Evolutionary conservation across 371 early-diverging fungal genomes (phyloP), one percentile per base, ranked within the genome.

Genomic region (Mortierella sp.): DNA sequence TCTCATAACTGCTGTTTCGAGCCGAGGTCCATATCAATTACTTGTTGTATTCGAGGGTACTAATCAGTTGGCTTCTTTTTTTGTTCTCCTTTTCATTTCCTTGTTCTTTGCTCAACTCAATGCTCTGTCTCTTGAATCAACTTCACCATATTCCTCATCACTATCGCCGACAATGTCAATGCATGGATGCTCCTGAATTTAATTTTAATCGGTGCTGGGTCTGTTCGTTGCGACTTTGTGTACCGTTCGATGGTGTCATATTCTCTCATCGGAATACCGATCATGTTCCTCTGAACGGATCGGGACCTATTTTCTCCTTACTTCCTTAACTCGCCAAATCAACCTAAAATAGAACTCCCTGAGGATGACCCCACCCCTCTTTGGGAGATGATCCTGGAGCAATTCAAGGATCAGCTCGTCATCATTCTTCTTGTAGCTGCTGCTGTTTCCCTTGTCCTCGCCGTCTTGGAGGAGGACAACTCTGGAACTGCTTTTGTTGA

Each of bases 331-430:
- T 47, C 9, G n/a, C 43, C 35, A 58, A 54, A 26, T 49, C 28
- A 12, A 54, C 40, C 57, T 4, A 20, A 16, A 77, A 71, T 78
- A 91, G 94, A 92, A 80, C 86, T 96, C 32, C 93, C 94, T 64
- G 91, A 91, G 66, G 94, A 96, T 64, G 96, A 96, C 64, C 84
- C 93, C 1, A 97, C 97, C 8, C 96, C 99, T 26, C 84, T 98
- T 14, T 97, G 96, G 93, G 87, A 95, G 74, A 89, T 98, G 68
- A 93, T 99, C 64, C 79, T 96, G 69, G 98, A 97, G 80, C 98
- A 99, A 86, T 98, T 99, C 85, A 88, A 97, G 87, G 99, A 99
- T 87, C 97, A 98, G 84, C 93, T 99, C 35, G 99, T 98, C 32
- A 85, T 97, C 64, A 98, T 99, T 66, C 89, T 99, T 40, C 86